phyloP scores from a whole-genome alignment of 2,329 filamentous ascomycete genomes.

The Talaromyces sp. region DNA sequence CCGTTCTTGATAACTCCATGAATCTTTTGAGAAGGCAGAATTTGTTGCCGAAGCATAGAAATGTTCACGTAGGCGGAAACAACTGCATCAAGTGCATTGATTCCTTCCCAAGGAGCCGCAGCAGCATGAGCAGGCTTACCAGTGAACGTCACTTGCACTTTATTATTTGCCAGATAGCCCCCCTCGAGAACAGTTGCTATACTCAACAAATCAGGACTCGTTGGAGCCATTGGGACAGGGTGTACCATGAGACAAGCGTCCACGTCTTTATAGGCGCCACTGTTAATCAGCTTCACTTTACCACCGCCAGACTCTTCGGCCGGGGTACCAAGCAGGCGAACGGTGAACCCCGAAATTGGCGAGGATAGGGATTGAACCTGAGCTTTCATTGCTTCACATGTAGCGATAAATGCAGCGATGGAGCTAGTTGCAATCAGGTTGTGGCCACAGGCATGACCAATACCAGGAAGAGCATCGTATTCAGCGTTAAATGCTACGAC shows the following conservation, averaged over 20 bases:
- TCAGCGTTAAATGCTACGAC: conserved; percentile 38
- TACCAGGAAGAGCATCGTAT: conserved; percentile 43
- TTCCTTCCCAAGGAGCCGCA: conserved; percentile 58
- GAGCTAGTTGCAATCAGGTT: conserved; percentile 37
- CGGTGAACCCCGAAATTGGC: conserved; percentile 26
- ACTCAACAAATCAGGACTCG: conserved; percentile 20
- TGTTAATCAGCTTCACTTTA: conserved; percentile 43
- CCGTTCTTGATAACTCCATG: conserved; percentile 58
- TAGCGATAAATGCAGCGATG: conserved; percentile 39
- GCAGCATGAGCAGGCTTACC: conserved; percentile 61
- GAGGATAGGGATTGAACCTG: conserved; percentile 7
- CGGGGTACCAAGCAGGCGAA: conserved; percentile 40
- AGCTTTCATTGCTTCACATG: conserved; percentile 32
- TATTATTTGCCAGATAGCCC: conserved; percentile 36
- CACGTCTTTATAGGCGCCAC: conserved; percentile 44
- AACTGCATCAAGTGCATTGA: conserved; percentile 62
- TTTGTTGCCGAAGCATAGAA: conserved; percentile 59
- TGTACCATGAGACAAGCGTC: conserved; percentile 48
- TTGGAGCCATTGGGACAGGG: conserved; percentile 31
- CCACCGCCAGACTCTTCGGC: conserved; percentile 41
- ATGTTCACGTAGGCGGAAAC: conserved; percentile 50
- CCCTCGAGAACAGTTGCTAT: conserved; percentile 28
- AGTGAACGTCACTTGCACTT: conserved; percentile 44
- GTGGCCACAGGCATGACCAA: conserved; percentile 42
- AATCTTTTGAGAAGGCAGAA: conserved; percentile 54